Evolutionary conservation across 2,329 filamentous ascomycete species (phyloP).

Genomic region (Xylaria sp.): DNA sequence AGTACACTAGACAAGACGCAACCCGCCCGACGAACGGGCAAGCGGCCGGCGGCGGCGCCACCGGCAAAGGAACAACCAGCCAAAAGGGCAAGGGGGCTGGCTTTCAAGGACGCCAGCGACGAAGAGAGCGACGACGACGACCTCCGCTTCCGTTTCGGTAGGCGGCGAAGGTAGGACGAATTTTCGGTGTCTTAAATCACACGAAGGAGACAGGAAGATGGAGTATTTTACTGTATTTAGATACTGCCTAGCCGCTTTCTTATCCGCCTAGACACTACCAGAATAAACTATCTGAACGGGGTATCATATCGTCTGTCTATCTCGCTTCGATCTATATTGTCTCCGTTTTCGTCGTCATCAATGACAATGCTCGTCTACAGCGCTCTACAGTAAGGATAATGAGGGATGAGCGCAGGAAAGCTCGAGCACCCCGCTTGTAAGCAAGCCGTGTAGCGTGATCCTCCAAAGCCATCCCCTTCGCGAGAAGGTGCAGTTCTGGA

Average conservation of each 20-base stretch:
- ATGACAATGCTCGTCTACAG: background rate
- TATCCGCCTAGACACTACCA: background rate
- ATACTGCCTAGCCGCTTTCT: constrained; percentile 10
- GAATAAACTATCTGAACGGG: constrained; percentile 20
- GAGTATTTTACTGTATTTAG: background rate
- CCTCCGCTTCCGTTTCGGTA: constrained; percentile 66
- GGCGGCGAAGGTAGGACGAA: constrained; percentile 51
- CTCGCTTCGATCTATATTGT: constrained; percentile 17
- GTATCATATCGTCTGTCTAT: constrained; percentile 22
- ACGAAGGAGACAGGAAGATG: background rate
- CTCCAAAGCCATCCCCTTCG: background rate
- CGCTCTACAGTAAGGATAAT: background rate
- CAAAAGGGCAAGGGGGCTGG: constrained; percentile 50
- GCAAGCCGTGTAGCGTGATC: background rate
- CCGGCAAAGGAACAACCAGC: constrained; percentile 52
- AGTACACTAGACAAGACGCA: constrained; percentile 42
- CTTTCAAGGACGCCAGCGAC: constrained; percentile 26
- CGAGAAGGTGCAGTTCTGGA: background rate
- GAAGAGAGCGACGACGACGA: constrained; percentile 65
- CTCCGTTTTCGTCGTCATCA: background rate
- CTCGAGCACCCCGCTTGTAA: background rate
- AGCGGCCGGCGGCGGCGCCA: constrained; percentile 50
- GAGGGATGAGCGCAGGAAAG: constrained; percentile 3
- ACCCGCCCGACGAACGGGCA: constrained; percentile 43
- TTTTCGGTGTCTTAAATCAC: background rate